A percentile compares a stretch with the other conserved stretches of the same genome.
phyloP scores from a whole-genome alignment of 1,284 basidiomycete species.

The Amylostereum chailletii region DNA sequence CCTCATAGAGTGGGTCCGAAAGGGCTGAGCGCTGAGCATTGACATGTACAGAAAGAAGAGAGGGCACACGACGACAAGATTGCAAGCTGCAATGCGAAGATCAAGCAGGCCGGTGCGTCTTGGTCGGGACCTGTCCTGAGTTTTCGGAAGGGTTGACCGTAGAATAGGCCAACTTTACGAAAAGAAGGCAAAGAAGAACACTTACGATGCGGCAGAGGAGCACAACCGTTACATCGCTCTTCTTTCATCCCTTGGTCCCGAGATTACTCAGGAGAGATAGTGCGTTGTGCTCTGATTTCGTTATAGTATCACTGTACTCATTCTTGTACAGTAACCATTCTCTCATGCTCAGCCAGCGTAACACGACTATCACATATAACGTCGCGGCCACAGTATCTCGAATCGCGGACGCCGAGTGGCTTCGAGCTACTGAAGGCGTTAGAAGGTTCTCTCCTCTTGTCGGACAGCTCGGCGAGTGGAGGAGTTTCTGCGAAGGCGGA shows the following conservation, averaged over 20 bases:
- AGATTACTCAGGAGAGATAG: constrained; percentile 74
- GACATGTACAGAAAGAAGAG: constrained; percentile 58
- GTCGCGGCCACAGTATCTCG: constrained; percentile 57
- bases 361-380: constrained; percentile 46
- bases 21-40: background rate
- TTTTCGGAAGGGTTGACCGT: too few relatives aligned
- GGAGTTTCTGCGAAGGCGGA: constrained; percentile 62
- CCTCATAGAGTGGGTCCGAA: background rate
- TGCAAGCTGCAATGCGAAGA: constrained; percentile 56
- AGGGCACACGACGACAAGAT: constrained; percentile 66
- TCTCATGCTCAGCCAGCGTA: constrained; percentile 50
- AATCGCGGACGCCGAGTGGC: constrained; percentile 71
- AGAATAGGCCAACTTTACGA: constrained; percentile 56
- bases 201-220: constrained; percentile 61
- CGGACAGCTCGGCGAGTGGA: constrained; percentile 63
- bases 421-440: constrained; percentile 60
- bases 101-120: constrained; percentile 62
- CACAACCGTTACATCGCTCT: constrained; percentile 70
- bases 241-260: constrained; percentile 63
- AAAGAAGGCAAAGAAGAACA: constrained; percentile 69
- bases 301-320: constrained; percentile 3
- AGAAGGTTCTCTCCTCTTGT: constrained; percentile 55
- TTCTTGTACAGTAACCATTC: constrained; percentile 49
- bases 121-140: too few relatives aligned
- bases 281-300: constrained; percentile 24